Percentiles rank a stretch among this genome's conserved stretches.
phyloP scores from a whole-genome alignment of 164 flowering plant species.

The Echeveria elegans region DNA sequence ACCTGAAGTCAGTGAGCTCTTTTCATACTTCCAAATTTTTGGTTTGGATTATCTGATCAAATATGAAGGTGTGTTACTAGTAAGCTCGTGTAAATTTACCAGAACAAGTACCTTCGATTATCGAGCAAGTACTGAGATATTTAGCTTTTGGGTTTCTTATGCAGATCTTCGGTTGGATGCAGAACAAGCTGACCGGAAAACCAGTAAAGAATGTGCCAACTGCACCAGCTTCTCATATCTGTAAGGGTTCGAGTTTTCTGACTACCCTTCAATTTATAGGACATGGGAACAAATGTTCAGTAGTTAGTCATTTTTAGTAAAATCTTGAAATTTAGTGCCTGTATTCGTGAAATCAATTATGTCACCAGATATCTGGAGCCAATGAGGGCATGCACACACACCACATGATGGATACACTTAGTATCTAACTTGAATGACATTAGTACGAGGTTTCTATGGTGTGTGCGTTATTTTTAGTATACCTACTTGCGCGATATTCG shows the following conservation, averaged over 20 bases:
- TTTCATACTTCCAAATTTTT: background rate
- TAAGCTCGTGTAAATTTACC: background rate
- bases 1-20: background rate
- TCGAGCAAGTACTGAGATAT: background rate
- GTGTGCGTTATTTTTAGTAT: background rate
- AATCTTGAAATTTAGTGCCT: background rate
- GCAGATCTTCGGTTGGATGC: slow-evolving; percentile 16
- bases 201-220: background rate
- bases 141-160: background rate
- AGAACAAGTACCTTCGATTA: background rate
- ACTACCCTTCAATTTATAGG: background rate
- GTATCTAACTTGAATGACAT: background rate
- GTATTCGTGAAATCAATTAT: background rate
- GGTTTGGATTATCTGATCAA: background rate
- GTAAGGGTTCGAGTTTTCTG: slow-evolving; percentile 7
- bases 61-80: slow-evolving; percentile 11
- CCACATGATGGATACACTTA: too few relatives aligned
- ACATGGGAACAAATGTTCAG: background rate
- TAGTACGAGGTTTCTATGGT: background rate
- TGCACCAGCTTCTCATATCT: slow-evolving; percentile 4
- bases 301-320: too few relatives aligned
- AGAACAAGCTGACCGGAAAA: slow-evolving; percentile 9
- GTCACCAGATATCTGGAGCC: background rate
- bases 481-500: background rate
- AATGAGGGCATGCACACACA: background rate